Evolutionary conservation across 2,329 filamentous ascomycete genomes (phyloP).

Genomic region (Ceratocystiopsis brevicomis): DNA sequence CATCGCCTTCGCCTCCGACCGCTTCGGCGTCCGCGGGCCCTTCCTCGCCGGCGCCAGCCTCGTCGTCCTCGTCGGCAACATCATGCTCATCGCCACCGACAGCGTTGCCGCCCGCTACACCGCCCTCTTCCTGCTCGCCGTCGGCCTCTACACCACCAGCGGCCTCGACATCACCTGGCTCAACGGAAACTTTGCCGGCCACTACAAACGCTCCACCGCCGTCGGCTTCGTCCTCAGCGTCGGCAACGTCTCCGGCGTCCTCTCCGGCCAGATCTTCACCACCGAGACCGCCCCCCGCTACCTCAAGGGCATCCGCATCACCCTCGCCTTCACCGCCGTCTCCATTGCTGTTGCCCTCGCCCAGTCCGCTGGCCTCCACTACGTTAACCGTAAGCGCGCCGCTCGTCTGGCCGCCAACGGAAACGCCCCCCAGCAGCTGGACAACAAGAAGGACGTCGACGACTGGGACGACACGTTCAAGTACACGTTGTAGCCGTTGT

Average conservation of each 20-base stretch:
- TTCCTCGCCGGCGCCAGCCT: neutral
- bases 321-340: constrained; percentile 4
- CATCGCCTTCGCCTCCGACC: constrained; percentile 13
- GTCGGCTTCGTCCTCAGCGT: constrained; percentile 3
- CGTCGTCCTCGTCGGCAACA: constrained; percentile 4
- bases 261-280: constrained; percentile 6
- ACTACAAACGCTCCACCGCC: constrained; percentile 5
- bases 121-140: constrained; percentile 4
- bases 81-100: constrained; percentile 2
- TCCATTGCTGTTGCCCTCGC: neutral
- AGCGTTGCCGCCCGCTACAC: constrained; percentile 2
- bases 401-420: neutral
- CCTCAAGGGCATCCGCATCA: constrained; percentile 1
- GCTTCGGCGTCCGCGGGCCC: constrained; percentile 18
- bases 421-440: neutral
- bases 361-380: neutral
- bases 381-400: neutral
- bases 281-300: constrained; percentile 1
- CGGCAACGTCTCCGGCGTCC: constrained; percentile 2
- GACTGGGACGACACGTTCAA: constrained; percentile 1
- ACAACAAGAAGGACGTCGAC: neutral
- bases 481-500: neutral
- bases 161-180: constrained; percentile 6
- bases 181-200: constrained; percentile 4
- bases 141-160: constrained; percentile 3